Conservation (phyloP, 2,329 filamentous ascomycete genomes). For the Talaromyces verruculosus region DNA sequence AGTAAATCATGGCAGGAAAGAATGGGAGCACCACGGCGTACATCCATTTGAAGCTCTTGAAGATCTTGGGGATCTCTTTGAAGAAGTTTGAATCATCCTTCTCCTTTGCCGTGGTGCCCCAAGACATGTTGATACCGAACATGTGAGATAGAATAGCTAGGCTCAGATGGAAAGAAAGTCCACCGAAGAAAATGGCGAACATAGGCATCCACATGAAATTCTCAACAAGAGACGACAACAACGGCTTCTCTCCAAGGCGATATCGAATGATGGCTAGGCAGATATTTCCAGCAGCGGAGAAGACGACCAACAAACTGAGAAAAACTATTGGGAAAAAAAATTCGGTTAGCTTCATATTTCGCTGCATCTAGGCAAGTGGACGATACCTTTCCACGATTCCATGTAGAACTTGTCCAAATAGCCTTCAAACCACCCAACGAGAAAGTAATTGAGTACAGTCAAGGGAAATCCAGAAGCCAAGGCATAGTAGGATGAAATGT, state of each 20-base stretch:
- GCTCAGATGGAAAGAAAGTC: constrained; percentile 67
- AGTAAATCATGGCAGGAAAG: constrained; percentile 30
- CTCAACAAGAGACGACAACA: constrained; percentile 53
- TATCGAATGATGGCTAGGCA: constrained; percentile 64
- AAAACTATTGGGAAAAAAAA: constrained; percentile 22
- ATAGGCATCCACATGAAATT: constrained; percentile 65
- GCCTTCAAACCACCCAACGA: constrained; percentile 70
- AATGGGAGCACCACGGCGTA: constrained; percentile 38
- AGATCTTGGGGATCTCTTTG: constrained; percentile 75
- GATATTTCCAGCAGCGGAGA: constrained; percentile 62
- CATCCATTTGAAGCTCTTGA: constrained; percentile 77
- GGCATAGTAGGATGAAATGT: constrained; percentile 71
- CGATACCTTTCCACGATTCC: constrained; percentile 60
- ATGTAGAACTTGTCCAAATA: constrained; percentile 66
- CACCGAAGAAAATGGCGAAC: constrained; percentile 75
- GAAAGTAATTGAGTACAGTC: constrained; percentile 68
- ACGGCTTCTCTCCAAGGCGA: constrained; percentile 55
- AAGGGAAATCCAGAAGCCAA: constrained; percentile 67
- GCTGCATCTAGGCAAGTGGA: constrained; percentile 50
- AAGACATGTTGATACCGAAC: constrained; percentile 82
- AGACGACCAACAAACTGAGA: constrained; percentile 59
- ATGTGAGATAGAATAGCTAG: constrained; percentile 79
- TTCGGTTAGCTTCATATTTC: neutral
- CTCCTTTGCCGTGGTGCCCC: constrained; percentile 83
- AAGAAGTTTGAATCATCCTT: constrained; percentile 74